Evolutionary conservation across 2,329 filamentous ascomycete genomes (phyloP).

Genomic region (Alternaria gaisen): DNA sequence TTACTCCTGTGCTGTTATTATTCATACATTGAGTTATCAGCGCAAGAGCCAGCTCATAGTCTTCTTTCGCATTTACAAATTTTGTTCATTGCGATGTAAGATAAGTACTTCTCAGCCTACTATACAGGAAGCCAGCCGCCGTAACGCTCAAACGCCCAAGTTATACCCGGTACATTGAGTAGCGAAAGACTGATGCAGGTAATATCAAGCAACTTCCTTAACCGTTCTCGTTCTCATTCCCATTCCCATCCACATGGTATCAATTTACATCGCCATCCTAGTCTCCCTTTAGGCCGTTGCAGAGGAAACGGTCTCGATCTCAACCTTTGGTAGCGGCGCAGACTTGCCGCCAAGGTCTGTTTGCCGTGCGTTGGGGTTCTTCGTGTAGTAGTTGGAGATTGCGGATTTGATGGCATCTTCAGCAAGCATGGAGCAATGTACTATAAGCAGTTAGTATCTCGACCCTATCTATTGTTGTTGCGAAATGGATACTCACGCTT

Average conservation of each 20-base stretch:
- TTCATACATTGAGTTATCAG: background rate
- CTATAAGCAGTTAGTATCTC: conserved; percentile 55
- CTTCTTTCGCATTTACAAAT: conserved; percentile 5
- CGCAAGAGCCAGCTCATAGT: background rate
- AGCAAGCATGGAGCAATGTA: conserved; percentile 92
- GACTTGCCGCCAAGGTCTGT: conserved; percentile 82
- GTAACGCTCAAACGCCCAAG: conserved; percentile 25
- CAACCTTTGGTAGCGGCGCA: conserved; percentile 71
- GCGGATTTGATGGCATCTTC: conserved; percentile 94
- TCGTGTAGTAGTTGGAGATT: conserved; percentile 89
- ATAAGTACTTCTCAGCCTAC: conserved; percentile 12
- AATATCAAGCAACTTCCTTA: conserved; percentile 3
- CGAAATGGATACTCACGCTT: conserved; percentile 70
- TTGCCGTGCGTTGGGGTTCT: conserved; percentile 78
- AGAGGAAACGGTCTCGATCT: conserved; percentile 63
- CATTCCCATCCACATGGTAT: conserved; percentile 23
- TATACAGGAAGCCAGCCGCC: conserved; percentile 14
- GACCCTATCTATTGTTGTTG: background rate
- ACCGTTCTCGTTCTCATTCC: background rate
- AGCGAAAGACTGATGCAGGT: conserved; percentile 19
- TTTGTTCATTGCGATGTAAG: conserved; percentile 17
- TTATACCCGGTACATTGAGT: conserved; percentile 13
- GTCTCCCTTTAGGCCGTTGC: conserved; percentile 45
- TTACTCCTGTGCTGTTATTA: background rate
- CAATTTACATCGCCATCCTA: conserved; percentile 30